A percentile compares a stretch with the other conserved stretches of the same genome.
These are phyloP conservation scores for Monilinia polystroma DNA, from an alignment of 2,329 filamentous ascomycete species.

Conservation along the genomic window DNA sequence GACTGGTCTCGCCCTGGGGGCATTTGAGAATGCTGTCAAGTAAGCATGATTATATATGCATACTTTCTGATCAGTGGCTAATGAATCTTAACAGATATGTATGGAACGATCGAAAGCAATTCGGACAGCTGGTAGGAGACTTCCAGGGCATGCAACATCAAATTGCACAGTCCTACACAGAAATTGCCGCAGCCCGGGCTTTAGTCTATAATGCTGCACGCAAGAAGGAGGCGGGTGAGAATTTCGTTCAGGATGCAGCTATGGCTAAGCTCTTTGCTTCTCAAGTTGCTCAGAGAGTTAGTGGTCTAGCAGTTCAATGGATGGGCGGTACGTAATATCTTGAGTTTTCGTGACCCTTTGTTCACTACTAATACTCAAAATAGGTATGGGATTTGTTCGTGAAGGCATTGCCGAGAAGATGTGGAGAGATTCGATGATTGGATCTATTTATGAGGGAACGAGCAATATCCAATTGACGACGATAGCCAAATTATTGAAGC, in stretches of 20 bases:
- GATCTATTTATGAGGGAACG: slow-evolving; percentile 93
- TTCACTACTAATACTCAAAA: slow-evolving; percentile 5
- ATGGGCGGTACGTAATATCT: slow-evolving; percentile 68
- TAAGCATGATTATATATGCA: slow-evolving; percentile 43
- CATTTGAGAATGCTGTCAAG: slow-evolving; percentile 90
- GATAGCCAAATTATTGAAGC: slow-evolving; percentile 69
- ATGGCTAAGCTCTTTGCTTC: slow-evolving; percentile 97
- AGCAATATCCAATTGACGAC: slow-evolving; percentile 73
- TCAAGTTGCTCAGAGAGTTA: slow-evolving; percentile 86
- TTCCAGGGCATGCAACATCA: slow-evolving; percentile 99
- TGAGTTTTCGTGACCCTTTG: not conserved
- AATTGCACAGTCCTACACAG: slow-evolving; percentile 91
- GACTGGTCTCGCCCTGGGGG: slow-evolving; percentile 92
- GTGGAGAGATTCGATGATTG: slow-evolving; percentile 97
- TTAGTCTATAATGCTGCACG: slow-evolving; percentile 94
- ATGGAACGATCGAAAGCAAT: slow-evolving; percentile 98
- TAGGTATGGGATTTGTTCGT: slow-evolving; percentile 85
- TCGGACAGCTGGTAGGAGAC: slow-evolving; percentile 87
- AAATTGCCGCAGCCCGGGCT: slow-evolving; percentile 86
- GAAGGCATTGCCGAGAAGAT: slow-evolving; percentile 98
- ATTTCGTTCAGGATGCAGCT: slow-evolving; percentile 92
- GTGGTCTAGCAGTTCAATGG: slow-evolving; percentile 89
- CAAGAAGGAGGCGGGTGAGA: slow-evolving; percentile 96
- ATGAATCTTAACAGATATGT: slow-evolving; percentile 61
- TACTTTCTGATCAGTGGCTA: slow-evolving; percentile 24